Evolutionary conservation across 78 protist species (phyloP), one percentile per base, ranked within the genome.

Genomic region (Pelomyxa schiedti): DNA sequence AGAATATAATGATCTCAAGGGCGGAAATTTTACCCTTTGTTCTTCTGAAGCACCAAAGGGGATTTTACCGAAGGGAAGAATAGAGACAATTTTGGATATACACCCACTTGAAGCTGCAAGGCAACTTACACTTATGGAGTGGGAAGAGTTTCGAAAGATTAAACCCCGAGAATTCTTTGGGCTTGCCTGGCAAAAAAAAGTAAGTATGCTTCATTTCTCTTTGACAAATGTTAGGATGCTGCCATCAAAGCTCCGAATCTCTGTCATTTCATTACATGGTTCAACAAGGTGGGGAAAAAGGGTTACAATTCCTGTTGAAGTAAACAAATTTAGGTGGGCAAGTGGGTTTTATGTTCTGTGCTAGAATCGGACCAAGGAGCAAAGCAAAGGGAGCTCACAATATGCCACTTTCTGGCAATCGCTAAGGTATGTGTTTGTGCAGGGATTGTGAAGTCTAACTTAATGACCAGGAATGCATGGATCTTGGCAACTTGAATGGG

Each of bases 1-100:
- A n/a, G n/a, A n/a, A n/a, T n/a, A n/a, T n/a, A n/a, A n/a, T n/a
- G n/a, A n/a, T n/a, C n/a, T n/a, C n/a, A n/a, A n/a, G n/a, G n/a
- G n/a, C n/a, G n/a, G n/a, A n/a, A n/a, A n/a, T n/a, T n/a, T n/a
- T n/a, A n/a, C n/a, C n/a, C n/a, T n/a, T n/a, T n/a, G n/a, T n/a
- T n/a, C n/a, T n/a, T n/a, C n/a, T n/a, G n/a, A n/a, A n/a, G n/a
- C 69, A 65, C 73, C 69, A 66, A 37, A 72, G 47, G 69, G 43
- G 75, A 72, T 72, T 24, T 64, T 24, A 16, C 47, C 58, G 28
- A 26, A 72, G n/a, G 26, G 28, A 26, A 22, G 67, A 9, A 72
- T 26, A 16, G 16, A 72, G 37, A 64, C 75, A 66, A 16, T 72
- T 9, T 22, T 72, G 69, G 76, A 72, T 16, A 40, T 26, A 22